A percentile compares a stretch with the other conserved stretches of the same genome.
These are phyloP conservation scores for Grosmannia penicillata DNA, from an alignment of 2,329 filamentous ascomycete genomes.

Conservation along the genomic window DNA sequence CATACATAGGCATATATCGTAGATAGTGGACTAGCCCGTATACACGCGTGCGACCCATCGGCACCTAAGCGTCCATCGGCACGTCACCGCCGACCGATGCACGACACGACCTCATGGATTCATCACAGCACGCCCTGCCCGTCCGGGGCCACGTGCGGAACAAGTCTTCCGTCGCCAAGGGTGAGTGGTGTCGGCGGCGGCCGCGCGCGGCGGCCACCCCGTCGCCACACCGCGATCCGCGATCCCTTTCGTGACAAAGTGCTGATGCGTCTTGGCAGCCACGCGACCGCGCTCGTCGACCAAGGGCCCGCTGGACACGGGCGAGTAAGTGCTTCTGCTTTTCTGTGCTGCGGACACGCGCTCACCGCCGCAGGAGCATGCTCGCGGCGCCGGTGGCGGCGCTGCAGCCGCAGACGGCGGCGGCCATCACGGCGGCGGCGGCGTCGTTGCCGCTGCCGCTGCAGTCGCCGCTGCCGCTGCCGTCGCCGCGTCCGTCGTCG, in stretches of 20 bases:
- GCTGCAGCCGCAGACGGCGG: constrained; percentile 5
- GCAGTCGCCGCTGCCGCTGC: constrained; percentile 2
- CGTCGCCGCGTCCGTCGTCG: constrained; percentile 9
- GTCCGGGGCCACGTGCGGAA: constrained; percentile 19
- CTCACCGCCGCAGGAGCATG: constrained; percentile 12
- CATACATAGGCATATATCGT: too few relatives aligned
- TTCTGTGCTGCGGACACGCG: too few relatives aligned
- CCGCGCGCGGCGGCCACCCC: too few relatives aligned
- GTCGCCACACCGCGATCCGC: too few relatives aligned
- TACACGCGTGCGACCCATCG: too few relatives aligned
- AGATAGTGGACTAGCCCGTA: too few relatives aligned
- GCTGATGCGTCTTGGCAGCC: constrained; percentile 20
- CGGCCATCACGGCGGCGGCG: constrained; percentile 11
- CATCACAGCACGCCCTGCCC: constrained; percentile 4
- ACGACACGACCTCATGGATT: constrained; percentile 7
- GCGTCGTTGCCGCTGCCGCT: constrained; percentile 5
- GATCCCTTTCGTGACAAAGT: too few relatives aligned
- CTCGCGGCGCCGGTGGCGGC: constrained; percentile 11
- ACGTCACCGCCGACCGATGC: too few relatives aligned
- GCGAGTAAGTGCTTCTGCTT: constrained; percentile 48
- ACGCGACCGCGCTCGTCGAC: constrained; percentile 54
- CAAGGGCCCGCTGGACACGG: constrained; percentile 61
- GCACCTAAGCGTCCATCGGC: too few relatives aligned
- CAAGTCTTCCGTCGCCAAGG: constrained; percentile 22
- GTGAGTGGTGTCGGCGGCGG: too few relatives aligned